Base-by-base conservation (phyloP, 805 yeast genomes). In the Hanseniaspora meyeri region DNA sequence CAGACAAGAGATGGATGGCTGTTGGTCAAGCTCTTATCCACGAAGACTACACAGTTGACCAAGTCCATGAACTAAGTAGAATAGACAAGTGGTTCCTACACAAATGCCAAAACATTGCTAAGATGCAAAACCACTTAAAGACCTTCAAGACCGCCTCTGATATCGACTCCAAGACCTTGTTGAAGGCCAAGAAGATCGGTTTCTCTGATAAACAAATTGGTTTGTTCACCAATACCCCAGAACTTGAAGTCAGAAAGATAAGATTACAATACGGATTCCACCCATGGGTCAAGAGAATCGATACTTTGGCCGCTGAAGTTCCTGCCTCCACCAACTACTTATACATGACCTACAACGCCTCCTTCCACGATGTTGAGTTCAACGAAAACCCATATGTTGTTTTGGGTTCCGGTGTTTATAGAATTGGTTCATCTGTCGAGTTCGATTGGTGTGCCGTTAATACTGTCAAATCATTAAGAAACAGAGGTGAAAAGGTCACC, bases 401-500 rank as follows among this genome's bases (percentile, higher is more conserved):
- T 45, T 77, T 91, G 59, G 97, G 97, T 62, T 89, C 97, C 4
- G 98, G 98, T 78, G 98, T 93, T 47, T 91, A 91, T 79, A 83
- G 98, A 75, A 91, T 91, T 68, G 98, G 98, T 65, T 93, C 97
- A 6, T 91, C 97, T 34, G 98, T 91, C 60, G 98, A 91, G 73
- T 91, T 91, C 68, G 98, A 91, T 74, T 91, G 97, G 97, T 91
- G 98, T 81, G 97, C 97, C 49, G 98, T 91, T 58, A 81, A 96
- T 62, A 93, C 97, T 49, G 93, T 89, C 61, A 82, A 97, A 74
- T 88, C 97, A 43, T 77, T 91, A 68, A 82, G 98, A 65, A 85
- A 85, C 63, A 79, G 81, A 68, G 88, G 90, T 58, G 76, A 79
- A 67, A 91, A 89, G 76, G 91, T 97, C 43, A 84, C 93, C 67